Conservation (phyloP, 345 rosid species). For the Dovyalis caffra region DNA sequence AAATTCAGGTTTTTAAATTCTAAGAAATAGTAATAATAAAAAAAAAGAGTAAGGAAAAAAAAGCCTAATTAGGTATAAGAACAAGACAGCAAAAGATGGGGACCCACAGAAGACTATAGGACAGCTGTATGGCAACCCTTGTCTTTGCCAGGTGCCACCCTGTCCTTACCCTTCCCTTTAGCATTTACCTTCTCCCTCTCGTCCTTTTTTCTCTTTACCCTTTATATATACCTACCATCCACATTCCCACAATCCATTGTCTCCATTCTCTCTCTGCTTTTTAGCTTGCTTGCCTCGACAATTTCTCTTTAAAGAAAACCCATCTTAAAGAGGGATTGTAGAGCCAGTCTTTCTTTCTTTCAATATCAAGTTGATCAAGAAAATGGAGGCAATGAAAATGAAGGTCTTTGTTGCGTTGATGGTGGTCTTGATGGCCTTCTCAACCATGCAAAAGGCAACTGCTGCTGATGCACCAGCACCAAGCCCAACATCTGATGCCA, state of each 20-base stretch:
- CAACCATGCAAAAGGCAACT: constrained; percentile 25
- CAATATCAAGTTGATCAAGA: background rate
- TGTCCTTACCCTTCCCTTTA: background rate
- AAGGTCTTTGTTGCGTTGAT: constrained; percentile 24
- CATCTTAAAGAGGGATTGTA: constrained; percentile 3
- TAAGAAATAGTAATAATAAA: background rate
- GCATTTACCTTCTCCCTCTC: too few species aligned
- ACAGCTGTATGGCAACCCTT: constrained; percentile 20
- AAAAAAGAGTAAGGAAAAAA: background rate
- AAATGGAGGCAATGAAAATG: constrained; percentile 41
- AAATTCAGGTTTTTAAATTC: background rate
- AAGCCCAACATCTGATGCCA: constrained; percentile 40
- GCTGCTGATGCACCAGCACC: constrained; percentile 49
- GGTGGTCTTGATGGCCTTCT: constrained; percentile 32
- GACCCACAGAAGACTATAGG: background rate
- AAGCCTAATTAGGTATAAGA: background rate
- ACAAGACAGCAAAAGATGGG: constrained; percentile 2
- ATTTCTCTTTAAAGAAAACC: background rate
- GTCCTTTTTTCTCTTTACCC: background rate
- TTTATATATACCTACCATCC: background rate
- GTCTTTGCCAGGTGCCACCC: constrained; percentile 23
- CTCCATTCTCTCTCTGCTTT: background rate
- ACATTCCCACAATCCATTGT: background rate
- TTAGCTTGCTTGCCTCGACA: background rate
- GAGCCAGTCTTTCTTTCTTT: background rate